phyloP scores from a whole-genome alignment of 441 rosid species.

The Syzygium syzygioides region DNA sequence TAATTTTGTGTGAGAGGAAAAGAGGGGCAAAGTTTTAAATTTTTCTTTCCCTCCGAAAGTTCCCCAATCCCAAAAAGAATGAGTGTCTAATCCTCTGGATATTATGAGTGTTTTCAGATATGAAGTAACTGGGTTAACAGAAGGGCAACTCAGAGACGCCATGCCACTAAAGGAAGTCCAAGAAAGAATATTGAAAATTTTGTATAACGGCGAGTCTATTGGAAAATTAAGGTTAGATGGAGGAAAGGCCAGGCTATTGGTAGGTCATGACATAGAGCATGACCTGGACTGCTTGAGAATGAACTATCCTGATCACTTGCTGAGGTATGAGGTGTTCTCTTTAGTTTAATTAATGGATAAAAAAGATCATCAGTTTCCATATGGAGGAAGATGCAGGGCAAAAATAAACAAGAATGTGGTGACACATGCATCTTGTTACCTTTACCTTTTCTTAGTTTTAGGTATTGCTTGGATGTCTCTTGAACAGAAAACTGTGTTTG shows the following conservation, averaged over 20 bases:
- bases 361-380: not conserved
- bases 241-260: conserved; percentile 56
- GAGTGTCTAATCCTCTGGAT: not conserved
- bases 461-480: not conserved
- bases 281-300: conserved; percentile 59
- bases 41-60: not conserved
- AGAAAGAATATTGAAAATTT: conserved; percentile 29
- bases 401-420: not conserved
- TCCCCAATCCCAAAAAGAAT: not conserved
- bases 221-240: conserved; percentile 26
- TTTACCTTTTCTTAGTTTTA: not conserved
- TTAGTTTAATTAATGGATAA: not conserved
- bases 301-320: conserved; percentile 48
- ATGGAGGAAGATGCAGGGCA: not conserved
- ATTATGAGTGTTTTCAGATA: conserved; percentile 25
- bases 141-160: conserved; percentile 54
- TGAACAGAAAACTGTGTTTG: not conserved
- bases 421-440: not conserved
- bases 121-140: conserved; percentile 62
- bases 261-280: conserved; percentile 60
- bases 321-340: conserved; percentile 36
- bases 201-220: conserved; percentile 44
- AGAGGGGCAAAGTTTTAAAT: not conserved
- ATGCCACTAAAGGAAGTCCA: conserved; percentile 44
- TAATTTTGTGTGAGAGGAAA: not conserved